These are phyloP conservation scores for Lachnellula hyalina DNA, from an alignment of 2,329 filamentous ascomycete genomes.

Conservation along the genomic window DNA sequence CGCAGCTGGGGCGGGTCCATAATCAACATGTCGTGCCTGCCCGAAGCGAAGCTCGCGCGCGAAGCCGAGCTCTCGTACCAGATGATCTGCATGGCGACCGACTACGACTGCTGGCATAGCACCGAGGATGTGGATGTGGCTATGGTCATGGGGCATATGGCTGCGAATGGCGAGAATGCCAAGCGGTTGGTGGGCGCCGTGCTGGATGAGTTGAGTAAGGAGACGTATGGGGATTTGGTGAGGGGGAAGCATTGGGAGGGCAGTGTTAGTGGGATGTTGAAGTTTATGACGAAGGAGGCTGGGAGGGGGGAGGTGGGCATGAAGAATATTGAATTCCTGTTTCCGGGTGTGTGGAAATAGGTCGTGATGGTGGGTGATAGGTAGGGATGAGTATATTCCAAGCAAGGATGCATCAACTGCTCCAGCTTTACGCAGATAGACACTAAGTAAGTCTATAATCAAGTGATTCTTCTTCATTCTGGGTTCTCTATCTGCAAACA, in stretches of 20 bases:
- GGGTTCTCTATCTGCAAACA: too few species aligned
- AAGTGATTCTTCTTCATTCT: neutral
- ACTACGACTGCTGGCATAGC: constrained; percentile 97
- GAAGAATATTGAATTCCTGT: constrained; percentile 79
- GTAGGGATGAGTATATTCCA: constrained; percentile 1
- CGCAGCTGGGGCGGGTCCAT: constrained; percentile 87
- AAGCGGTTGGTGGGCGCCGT: constrained; percentile 79
- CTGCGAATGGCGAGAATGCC: constrained; percentile 84
- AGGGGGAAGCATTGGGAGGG: constrained; percentile 77
- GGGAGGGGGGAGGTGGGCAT: constrained; percentile 69
- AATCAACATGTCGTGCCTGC: constrained; percentile 97
- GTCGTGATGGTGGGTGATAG: neutral
- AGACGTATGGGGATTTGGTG: constrained; percentile 71
- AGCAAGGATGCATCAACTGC: constrained; percentile 6
- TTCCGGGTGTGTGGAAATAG: constrained; percentile 53
- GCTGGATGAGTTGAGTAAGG: constrained; percentile 74
- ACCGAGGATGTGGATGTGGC: constrained; percentile 83
- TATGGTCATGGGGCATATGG: constrained; percentile 97
- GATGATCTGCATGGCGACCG: constrained; percentile 99
- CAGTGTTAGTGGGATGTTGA: constrained; percentile 68
- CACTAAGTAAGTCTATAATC: neutral
- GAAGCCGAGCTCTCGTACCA: constrained; percentile 97
- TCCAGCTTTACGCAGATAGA: neutral
- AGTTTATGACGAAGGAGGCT: constrained; percentile 74
- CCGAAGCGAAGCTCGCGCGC: constrained; percentile 91